These are phyloP conservation scores for Cytidiella melzeri DNA, from an alignment of 768 basidiomycete genomes.

Conservation along the genomic window DNA sequence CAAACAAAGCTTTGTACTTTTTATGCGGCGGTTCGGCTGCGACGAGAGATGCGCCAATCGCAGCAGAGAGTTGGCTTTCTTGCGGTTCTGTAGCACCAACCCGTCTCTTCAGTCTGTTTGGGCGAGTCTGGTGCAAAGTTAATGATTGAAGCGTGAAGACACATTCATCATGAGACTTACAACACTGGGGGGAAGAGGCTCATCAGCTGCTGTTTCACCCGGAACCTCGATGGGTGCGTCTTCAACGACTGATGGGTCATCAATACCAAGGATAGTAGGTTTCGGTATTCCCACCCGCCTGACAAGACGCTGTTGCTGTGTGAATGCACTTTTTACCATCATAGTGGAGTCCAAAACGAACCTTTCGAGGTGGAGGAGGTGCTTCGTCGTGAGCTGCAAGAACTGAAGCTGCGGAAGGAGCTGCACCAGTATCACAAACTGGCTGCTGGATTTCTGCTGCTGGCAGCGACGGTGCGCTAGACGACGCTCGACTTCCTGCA, in stretches of 20 bases:
- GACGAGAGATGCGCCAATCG: slow-evolving; percentile 13
- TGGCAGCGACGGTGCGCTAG: slow-evolving; percentile 31
- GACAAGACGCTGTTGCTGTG: neutral
- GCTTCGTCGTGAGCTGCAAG: neutral
- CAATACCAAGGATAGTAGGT: slow-evolving; percentile 4
- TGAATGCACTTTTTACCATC: neutral
- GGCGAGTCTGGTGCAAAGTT: slow-evolving; percentile 2
- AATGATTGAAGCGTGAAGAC: too few species aligned
- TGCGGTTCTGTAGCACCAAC: slow-evolving; percentile 23
- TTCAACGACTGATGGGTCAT: slow-evolving; percentile 4
- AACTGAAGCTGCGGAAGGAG: neutral
- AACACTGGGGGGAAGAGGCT: neutral
- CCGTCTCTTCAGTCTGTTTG: slow-evolving; percentile 6
- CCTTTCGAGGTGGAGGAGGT: neutral
- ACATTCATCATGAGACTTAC: neutral
- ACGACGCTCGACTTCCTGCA: slow-evolving; percentile 35
- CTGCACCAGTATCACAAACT: neutral
- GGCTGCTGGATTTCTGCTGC: slow-evolving; percentile 7
- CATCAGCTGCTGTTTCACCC: neutral
- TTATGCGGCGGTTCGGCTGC: slow-evolving; percentile 56
- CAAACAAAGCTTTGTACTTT: slow-evolving; percentile 67
- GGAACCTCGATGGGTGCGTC: neutral
- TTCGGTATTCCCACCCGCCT: neutral
- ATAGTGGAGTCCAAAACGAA: neutral
- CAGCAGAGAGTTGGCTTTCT: slow-evolving; percentile 13